A percentile compares a stretch with the other conserved stretches of the same genome.
Conservation (phyloP, 805 yeast species). For the Pichia californica region DNA sequence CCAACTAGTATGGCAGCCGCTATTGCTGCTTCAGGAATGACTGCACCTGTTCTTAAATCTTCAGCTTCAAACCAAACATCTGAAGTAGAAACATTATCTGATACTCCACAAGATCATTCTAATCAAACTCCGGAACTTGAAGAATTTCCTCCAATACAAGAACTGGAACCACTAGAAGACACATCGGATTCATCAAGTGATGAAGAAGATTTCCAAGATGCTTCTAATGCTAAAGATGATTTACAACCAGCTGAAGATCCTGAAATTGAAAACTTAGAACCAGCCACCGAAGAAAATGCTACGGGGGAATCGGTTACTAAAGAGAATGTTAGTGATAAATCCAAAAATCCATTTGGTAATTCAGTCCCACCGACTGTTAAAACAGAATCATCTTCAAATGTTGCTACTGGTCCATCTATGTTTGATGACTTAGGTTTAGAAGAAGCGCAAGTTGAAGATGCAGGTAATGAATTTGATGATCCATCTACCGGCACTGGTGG, state of each 20-base stretch:
- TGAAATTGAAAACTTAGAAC: neutral
- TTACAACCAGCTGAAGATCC: constrained; percentile 1
- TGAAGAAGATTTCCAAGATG: constrained; percentile 13
- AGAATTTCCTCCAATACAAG: constrained; percentile 8
- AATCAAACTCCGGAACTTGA: constrained; percentile 1
- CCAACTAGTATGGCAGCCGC: constrained; percentile 4
- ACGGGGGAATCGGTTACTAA: too few species aligned
- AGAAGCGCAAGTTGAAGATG: constrained; percentile 24
- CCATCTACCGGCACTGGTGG: neutral
- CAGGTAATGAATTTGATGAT: constrained; percentile 23
- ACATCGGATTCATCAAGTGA: constrained; percentile 9
- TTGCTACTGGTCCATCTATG: constrained; percentile 14
- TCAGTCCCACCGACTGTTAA: constrained; percentile 9
- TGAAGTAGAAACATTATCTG: constrained; percentile 4
- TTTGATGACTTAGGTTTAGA: constrained; percentile 33
- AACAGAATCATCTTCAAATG: neutral
- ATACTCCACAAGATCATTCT: neutral
- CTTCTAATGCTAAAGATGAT: constrained; percentile 11
- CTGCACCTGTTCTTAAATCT: neutral
- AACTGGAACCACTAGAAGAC: constrained; percentile 7
- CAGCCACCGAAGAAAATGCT: neutral
- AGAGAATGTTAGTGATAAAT: too few species aligned
- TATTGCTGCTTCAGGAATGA: neutral
- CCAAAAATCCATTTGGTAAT: constrained; percentile 13
- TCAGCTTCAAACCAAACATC: neutral